phyloP scores from a whole-genome alignment of 371 early-diverging fungal genomes.

The Mortierella sp. region DNA sequence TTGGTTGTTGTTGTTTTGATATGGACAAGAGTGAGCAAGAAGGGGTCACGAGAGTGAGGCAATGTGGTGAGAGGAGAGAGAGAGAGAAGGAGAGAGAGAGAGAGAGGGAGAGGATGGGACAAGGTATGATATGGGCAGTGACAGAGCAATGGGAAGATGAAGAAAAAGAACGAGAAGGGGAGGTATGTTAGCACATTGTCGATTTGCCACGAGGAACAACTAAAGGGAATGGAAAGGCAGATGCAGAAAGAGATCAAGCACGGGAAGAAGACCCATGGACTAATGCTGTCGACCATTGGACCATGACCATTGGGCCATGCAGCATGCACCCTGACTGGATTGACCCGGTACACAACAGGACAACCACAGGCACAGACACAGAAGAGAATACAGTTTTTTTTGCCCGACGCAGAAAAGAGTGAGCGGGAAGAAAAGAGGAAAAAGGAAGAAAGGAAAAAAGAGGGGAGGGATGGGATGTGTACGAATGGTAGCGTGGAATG shows the following conservation, averaged over 20 bases:
- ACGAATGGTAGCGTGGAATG: conserved; percentile 12
- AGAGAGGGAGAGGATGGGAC: not conserved
- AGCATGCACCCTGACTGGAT: conserved; percentile 6
- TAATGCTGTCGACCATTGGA: not conserved
- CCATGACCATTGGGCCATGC: not conserved
- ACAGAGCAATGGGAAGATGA: not conserved
- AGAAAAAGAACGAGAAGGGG: not conserved
- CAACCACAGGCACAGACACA: not conserved
- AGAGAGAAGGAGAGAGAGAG: too few relatives aligned
- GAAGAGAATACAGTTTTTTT: not conserved
- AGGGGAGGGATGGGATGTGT: not conserved
- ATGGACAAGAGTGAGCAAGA: not conserved
- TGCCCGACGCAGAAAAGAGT: conserved; percentile 1
- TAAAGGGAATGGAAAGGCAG: not conserved
- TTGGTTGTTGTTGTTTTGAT: not conserved
- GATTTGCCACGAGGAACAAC: not conserved
- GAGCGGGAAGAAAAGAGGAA: not conserved
- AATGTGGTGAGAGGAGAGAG: not conserved
- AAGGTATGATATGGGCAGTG: not conserved
- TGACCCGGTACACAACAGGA: not conserved
- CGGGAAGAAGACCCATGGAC: not conserved
- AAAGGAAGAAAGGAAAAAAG: not conserved
- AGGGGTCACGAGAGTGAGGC: not conserved
- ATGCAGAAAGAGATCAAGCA: conserved; percentile 1
- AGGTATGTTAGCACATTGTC: not conserved